These are phyloP conservation scores for Trametes sp. DNA, from an alignment of 1,284 basidiomycete species.

Conservation along the genomic window DNA sequence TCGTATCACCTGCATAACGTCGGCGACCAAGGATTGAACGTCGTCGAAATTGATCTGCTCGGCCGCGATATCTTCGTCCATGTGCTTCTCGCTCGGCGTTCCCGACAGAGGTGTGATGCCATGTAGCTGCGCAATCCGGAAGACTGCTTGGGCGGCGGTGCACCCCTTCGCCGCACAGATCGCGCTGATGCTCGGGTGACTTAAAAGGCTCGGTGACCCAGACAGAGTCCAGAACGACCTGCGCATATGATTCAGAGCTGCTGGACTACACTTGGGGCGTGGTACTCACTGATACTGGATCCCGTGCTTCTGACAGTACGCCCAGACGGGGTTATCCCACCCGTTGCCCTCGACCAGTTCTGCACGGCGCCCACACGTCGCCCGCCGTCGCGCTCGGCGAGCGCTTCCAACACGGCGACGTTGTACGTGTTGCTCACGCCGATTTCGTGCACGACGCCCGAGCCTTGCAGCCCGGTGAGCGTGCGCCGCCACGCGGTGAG, in stretches of 20 bases:
- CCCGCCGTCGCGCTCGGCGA: slow-evolving; percentile 58
- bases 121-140: slow-evolving; percentile 67
- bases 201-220: slow-evolving; percentile 71
- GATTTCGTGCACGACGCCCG: slow-evolving; percentile 67
- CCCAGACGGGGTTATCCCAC: slow-evolving; percentile 70
- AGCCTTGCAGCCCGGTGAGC: slow-evolving; percentile 65
- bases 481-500: slow-evolving; percentile 72
- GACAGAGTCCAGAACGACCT: slow-evolving; percentile 90
- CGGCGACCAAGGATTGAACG: slow-evolving; percentile 13
- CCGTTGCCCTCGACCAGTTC: slow-evolving; percentile 80
- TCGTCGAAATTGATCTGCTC: slow-evolving; percentile 48
- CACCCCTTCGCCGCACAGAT: slow-evolving; percentile 57
- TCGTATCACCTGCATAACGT: too few species aligned
- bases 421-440: slow-evolving; percentile 85
- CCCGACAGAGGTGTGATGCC: slow-evolving; percentile 74
- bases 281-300: slow-evolving; percentile 76
- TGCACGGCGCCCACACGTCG: slow-evolving; percentile 73
- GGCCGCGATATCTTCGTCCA: slow-evolving; percentile 53
- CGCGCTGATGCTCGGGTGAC: slow-evolving; percentile 52
- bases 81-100: slow-evolving; percentile 68
- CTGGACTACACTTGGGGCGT: not conserved
- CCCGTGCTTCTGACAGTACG: slow-evolving; percentile 60
- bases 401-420: slow-evolving; percentile 56
- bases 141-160: slow-evolving; percentile 72
- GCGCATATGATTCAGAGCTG: not conserved